phyloP scores from a whole-genome alignment of 495 filamentous ascomycete genomes.

The Annulohypoxylon stygium region DNA sequence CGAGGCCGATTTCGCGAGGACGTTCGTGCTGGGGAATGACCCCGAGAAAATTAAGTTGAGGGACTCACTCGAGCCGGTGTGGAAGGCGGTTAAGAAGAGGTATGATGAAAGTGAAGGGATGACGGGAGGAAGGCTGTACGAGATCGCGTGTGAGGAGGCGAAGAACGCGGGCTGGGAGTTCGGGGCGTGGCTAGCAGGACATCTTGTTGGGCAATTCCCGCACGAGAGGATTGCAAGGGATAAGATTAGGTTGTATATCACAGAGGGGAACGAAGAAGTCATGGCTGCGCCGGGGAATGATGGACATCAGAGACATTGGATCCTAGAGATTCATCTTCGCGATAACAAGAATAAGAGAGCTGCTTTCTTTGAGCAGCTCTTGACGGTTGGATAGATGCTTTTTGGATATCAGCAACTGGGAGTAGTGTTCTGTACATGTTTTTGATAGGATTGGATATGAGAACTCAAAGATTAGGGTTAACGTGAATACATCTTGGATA shows the following conservation, averaged over 20 bases:
- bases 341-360: constrained; percentile 55
- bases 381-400: constrained; percentile 52
- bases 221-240: constrained; percentile 66
- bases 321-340: constrained; percentile 65
- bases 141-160: constrained; percentile 51
- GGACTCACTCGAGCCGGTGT: constrained; percentile 60
- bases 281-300: constrained; percentile 57
- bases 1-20: constrained; percentile 61
- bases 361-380: constrained; percentile 62
- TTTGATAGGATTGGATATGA: no score
- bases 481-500: no score
- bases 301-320: constrained; percentile 63
- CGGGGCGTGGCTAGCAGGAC: constrained; percentile 60
- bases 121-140: constrained; percentile 60
- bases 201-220: constrained; percentile 53
- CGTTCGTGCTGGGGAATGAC: constrained; percentile 60
- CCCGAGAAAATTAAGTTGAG: constrained; percentile 59
- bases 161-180: constrained; percentile 55
- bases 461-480: no score
- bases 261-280: constrained; percentile 54
- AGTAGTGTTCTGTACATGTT: no score
- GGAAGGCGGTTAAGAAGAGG: constrained; percentile 56
- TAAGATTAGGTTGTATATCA: constrained; percentile 58
- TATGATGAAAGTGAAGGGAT: constrained; percentile 56
- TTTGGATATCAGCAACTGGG: not conserved